Base-by-base conservation (phyloP, 192 early-diverging fungal species). In the Spinellus fusiger region DNA sequence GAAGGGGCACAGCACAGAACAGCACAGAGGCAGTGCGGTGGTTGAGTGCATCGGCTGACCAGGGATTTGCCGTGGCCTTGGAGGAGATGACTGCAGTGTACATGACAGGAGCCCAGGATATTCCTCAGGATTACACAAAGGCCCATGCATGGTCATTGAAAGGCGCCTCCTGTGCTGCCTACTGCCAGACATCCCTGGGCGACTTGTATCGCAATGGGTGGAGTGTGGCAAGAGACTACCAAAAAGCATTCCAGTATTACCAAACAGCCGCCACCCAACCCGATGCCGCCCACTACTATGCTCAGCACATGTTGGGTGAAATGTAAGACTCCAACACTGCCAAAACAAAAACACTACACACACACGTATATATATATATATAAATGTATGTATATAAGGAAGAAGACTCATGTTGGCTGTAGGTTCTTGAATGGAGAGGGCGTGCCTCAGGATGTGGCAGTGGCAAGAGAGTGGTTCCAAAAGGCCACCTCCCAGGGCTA, bases 171-270 rank as follows among this genome's bases (percentile, higher is more conserved):
- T 35, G 22, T 18, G 48, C 20, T 37, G 48, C 58, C 20, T 61
- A 38, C 18, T 67, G 65, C 29, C 65, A 67, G 27, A 49, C 56
- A 1, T 23, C 50, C 22, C 52, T 78, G 6, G 77, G 70, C 7
- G 50, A 63, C 44, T 61, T 70, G 37, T 79, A 79, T 58, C 50
- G 70, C 40, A 56, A 65, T 18, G 77, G 74, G 0, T 49, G 56
- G 33, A 70, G 77, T 28, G 64, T 70, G 8, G 49, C 54, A 0
- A 67, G 64, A 20, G 66, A 77, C 38, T 52, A 53, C 10, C 57
- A 62, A 10, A 54, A 61, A 33, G 73, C 66, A 8, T 55, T 72
- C 25, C 52, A 72, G 13, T 70, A 66, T 46, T 69, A 70, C 38
- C 61, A 62, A 10, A 71, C 58, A 31, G 72, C 77, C 1, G 69